Conservation (phyloP, 2,329 filamentous ascomycete genomes). For the Dichotomopilus funicola region DNA sequence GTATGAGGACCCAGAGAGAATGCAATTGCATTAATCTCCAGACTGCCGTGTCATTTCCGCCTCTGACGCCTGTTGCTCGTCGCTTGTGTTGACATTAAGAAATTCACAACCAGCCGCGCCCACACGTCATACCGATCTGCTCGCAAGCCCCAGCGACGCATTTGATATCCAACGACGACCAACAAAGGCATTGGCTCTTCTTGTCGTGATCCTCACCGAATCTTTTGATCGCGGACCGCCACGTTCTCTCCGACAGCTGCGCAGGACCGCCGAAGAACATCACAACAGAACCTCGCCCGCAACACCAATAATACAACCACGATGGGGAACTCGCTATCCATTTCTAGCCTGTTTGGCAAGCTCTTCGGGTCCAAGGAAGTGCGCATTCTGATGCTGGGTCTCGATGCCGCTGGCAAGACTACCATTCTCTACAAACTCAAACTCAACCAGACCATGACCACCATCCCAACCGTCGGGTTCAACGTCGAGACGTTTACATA, state of each 20-base stretch:
- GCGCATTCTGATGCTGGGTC: slow-evolving; percentile 94
- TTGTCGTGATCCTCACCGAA: neutral
- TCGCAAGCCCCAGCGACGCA: too few species aligned
- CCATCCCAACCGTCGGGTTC: slow-evolving; percentile 96
- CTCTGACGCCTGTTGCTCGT: neutral
- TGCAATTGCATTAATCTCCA: neutral
- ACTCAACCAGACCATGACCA: slow-evolving; percentile 95
- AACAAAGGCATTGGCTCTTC: neutral
- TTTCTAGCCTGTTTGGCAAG: slow-evolving; percentile 97
- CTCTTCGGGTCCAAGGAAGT: slow-evolving; percentile 99
- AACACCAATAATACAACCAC: slow-evolving; percentile 29
- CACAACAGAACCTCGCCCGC: slow-evolving; percentile 2
- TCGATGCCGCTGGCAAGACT: slow-evolving; percentile 97
- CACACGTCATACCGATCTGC: neutral
- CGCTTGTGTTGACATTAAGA: neutral
- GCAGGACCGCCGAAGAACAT: neutral
- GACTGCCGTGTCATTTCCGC: slow-evolving; percentile 6
- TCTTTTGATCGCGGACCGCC: neutral
- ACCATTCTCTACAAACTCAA: slow-evolving; percentile 99
- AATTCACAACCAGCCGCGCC: too few species aligned
- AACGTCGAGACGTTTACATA: slow-evolving; percentile 99
- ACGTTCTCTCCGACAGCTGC: neutral
- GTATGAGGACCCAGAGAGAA: neutral
- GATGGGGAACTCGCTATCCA: slow-evolving; percentile 74
- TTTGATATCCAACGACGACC: too few species aligned